Conservation (phyloP, 495 filamentous ascomycete species). For the Xylaria castorea region DNA sequence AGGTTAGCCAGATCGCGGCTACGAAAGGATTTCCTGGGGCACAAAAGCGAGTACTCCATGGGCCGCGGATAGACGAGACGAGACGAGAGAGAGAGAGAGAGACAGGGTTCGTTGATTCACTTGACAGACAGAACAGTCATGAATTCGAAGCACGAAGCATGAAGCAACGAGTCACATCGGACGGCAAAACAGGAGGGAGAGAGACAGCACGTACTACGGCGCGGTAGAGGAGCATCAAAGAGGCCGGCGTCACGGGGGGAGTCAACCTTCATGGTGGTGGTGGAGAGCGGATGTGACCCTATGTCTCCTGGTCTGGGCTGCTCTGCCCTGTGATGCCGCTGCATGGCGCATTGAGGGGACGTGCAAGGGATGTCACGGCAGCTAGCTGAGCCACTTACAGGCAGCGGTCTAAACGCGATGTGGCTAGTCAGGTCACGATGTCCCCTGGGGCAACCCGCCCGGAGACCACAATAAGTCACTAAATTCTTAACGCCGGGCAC, state of each 20-base stretch:
- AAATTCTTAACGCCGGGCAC: slow-evolving; percentile 1
- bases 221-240: slow-evolving; percentile 28
- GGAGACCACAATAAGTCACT: background rate
- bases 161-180: slow-evolving; percentile 37
- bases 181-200: slow-evolving; percentile 24
- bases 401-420: slow-evolving; percentile 27
- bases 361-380: slow-evolving; percentile 17
- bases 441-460: slow-evolving; percentile 9
- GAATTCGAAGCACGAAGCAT: slow-evolving; percentile 27
- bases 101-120: slow-evolving; percentile 28
- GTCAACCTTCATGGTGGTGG: slow-evolving; percentile 21
- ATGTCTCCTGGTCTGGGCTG: slow-evolving; percentile 19
- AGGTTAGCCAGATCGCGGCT: slow-evolving; percentile 15
- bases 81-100: slow-evolving; percentile 24
- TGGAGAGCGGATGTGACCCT: slow-evolving; percentile 19
- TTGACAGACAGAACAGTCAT: slow-evolving; percentile 22
- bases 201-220: slow-evolving; percentile 26
- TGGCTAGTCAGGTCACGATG: slow-evolving; percentile 29
- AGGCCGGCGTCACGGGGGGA: slow-evolving; percentile 37
- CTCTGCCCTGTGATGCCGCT: slow-evolving; percentile 23
- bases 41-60: slow-evolving; percentile 13
- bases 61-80: slow-evolving; percentile 28
- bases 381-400: slow-evolving; percentile 31
- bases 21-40: slow-evolving; percentile 13
- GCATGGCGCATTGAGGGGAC: background rate